Conservation (phyloP, 2,329 filamentous ascomycete genomes). For the Colletotrichum sp. region DNA sequence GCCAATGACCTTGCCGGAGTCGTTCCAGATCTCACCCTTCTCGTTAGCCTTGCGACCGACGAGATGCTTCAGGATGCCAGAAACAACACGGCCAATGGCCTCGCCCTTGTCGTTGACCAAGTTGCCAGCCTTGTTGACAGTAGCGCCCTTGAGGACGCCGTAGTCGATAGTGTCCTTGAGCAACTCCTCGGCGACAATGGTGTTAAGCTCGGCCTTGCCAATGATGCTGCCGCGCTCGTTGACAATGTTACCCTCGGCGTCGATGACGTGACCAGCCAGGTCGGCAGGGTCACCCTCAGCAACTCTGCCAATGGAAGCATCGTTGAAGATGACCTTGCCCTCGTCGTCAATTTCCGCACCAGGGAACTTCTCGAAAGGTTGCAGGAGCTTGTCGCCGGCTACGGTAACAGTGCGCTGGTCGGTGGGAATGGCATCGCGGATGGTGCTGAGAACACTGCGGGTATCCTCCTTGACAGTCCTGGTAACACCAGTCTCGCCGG, state of each 20-base stretch:
- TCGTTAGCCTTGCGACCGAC: slow-evolving; percentile 69
- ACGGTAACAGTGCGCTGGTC: slow-evolving; percentile 17
- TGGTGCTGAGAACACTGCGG: slow-evolving; percentile 7
- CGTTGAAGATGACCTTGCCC: slow-evolving; percentile 40
- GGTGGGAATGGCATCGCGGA: slow-evolving; percentile 6
- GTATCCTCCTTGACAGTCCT: slow-evolving; percentile 15
- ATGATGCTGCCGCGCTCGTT: slow-evolving; percentile 40
- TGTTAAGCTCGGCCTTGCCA: slow-evolving; percentile 37
- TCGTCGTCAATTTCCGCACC: slow-evolving; percentile 39
- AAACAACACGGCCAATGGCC: slow-evolving; percentile 65
- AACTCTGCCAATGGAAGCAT: slow-evolving; percentile 40
- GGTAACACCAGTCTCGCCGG: not conserved
- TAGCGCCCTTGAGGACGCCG: slow-evolving; percentile 55
- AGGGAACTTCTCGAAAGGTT: slow-evolving; percentile 41
- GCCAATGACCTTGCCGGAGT: slow-evolving; percentile 71
- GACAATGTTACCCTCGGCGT: slow-evolving; percentile 40
- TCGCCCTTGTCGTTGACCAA: slow-evolving; percentile 59
- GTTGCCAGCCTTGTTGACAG: slow-evolving; percentile 65
- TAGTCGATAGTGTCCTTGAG: slow-evolving; percentile 42
- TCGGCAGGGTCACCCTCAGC: slow-evolving; percentile 40
- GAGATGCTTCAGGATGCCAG: slow-evolving; percentile 69
- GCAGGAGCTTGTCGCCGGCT: slow-evolving; percentile 14
- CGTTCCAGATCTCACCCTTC: slow-evolving; percentile 74
- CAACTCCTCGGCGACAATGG: slow-evolving; percentile 33
- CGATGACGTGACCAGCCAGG: slow-evolving; percentile 38